Evolutionary conservation across 768 basidiomycete species (phyloP), one percentile per base, ranked within the genome.

Genomic region (Lactifluus subvellereus): DNA sequence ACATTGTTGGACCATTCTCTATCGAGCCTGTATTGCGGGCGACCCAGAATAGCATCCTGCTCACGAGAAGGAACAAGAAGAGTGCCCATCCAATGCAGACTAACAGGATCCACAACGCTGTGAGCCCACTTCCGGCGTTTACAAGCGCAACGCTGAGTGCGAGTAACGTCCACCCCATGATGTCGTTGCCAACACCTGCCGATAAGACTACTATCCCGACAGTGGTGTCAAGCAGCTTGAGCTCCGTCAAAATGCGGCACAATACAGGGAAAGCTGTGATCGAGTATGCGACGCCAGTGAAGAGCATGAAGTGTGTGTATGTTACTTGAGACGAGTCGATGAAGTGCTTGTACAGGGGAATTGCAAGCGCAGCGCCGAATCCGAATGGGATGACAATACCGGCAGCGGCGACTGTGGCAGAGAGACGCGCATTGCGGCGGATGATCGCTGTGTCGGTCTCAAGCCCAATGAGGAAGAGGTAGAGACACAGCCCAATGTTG

Each of bases 121-220:
- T 87, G 0, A 94, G 75, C 1, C 94, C 94, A 0, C 85, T 82
- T 4, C 86, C 85, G 0, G 94, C 91, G 64, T 95, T 97, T 52
- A 95, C 94, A 18, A 99, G 82, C 0, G 96, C 94, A 6, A 98
- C 88, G 51, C 88, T 91, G 27, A 99, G 79, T 0, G 96, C 95
- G 14, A 98, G 81, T 1, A 98, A 77, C 0, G 82, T 82, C 96
- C 95, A 97, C 0, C 75, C 75, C 9, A 76, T 76, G 65, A 94
- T 87, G 72, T 91, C 90, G 70, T 91, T 89, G 6, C 87, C 92
- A 3, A 98, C 91, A 10, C 95, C 96, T 0, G 95, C 94, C 2
- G 91, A 91, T 22, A 99, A 82, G 1, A 94, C 94, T 30, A 97
- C 86, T 62, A 97, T 87, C 6, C 95, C 97, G 42, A 99, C 92